Base-by-base conservation (phyloP, 768 basidiomycete species). In the Suillus paluster region DNA sequence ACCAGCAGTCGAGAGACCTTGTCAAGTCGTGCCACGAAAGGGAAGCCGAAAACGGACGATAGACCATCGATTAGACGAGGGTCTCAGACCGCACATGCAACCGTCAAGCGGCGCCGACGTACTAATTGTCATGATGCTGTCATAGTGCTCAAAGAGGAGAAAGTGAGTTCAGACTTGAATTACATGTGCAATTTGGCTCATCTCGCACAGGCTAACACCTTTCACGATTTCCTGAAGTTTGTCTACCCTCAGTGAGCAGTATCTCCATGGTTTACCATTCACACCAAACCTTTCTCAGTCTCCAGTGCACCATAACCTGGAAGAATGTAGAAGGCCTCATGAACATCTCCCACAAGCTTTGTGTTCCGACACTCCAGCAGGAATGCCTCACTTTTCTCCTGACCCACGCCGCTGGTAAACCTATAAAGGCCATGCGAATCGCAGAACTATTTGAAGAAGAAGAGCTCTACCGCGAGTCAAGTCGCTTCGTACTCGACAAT, bases 291-390 rank as follows among this genome's bases (percentile, higher is more conserved):
- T 42, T 44, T 25, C 48, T 33, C 67, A 92, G 91, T 65, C 81
- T 96, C 59, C 91, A 95, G 65, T 97, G 95, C 77, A 92, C 92
- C 10, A 95, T 97, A 58, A 91, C 93, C 0, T 98, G 95, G 94
- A 92, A 93, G 68, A 97, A 97, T 73, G 96, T 94, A 30, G 94
- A 94, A 68, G 89, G 90, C 44, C 83, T 94, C 45, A 91, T 95
- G 86, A 93, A 95, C 70, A 90, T 97, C 23, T 88, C 94, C 3
- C 88, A 92, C 75, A 96, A 95, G 71, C 86, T 97, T 59, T 91
- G 91, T 64, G 91, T 93, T 5, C 88, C 92, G 2, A 79, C 90
- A 3, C 81, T 97, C 44, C 91, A 94, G 70, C 84, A 84, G 46
- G 87, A 92, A 70, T 97, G 94, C 74, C 83, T 92, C 34, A 86